Evolutionary conservation across 192 early-diverging fungal genomes (phyloP).

Genomic region (Coemansia sp.): DNA sequence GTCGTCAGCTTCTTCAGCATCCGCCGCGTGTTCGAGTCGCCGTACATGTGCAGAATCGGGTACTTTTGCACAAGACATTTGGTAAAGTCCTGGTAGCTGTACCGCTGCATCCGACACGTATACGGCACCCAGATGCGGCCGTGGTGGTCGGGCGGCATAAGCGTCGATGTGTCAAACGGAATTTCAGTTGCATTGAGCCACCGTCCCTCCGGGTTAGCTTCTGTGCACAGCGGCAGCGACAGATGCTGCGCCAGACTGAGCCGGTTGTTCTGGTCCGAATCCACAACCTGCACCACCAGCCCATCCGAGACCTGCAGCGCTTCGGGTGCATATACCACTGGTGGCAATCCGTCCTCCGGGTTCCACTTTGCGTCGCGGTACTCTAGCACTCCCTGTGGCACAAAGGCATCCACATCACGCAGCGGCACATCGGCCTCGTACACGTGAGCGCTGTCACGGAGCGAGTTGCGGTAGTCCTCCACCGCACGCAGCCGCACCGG

Average conservation of each 20-base stretch:
- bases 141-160: constrained; percentile 22
- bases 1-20: constrained; percentile 49
- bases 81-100: constrained; percentile 36
- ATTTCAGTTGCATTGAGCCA: constrained; percentile 34
- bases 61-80: constrained; percentile 37
- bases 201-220: constrained; percentile 32
- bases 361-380: constrained; percentile 55
- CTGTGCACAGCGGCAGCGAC: constrained; percentile 47
- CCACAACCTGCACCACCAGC: constrained; percentile 3
- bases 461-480: constrained; percentile 14
- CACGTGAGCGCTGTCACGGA: constrained; percentile 43
- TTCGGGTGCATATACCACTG: constrained; percentile 35
- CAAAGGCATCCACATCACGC: constrained; percentile 44
- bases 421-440: constrained; percentile 55
- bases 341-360: constrained; percentile 40
- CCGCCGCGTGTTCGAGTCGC: constrained; percentile 58
- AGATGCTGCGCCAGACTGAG: constrained; percentile 25
- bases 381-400: constrained; percentile 39
- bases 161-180: constrained; percentile 2
- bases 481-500: constrained; percentile 17
- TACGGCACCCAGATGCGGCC: constrained; percentile 54
- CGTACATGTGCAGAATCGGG: constrained; percentile 44
- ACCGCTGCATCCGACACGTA: constrained; percentile 35
- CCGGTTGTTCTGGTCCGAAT: not conserved
- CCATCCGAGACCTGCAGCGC: constrained; percentile 19